Conservation (phyloP, 1,284 basidiomycete species). For the Trichosporon sp. region DNA sequence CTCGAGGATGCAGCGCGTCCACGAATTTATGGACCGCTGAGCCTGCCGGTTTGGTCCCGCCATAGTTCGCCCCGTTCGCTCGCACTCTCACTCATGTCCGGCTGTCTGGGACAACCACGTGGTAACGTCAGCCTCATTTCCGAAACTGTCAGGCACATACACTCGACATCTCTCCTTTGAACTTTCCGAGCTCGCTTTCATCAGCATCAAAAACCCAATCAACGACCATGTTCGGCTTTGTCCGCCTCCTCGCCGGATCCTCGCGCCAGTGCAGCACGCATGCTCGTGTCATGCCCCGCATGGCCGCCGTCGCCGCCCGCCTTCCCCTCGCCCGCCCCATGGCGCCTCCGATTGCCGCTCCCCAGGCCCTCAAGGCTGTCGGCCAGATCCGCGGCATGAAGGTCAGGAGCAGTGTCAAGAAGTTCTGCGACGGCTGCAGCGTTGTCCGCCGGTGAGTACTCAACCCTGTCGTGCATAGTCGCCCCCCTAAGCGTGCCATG, state of each 20-base stretch:
- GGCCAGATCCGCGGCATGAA: constrained; percentile 77
- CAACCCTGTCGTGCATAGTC: no score
- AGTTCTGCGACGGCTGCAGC: constrained; percentile 86
- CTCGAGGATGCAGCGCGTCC: background rate
- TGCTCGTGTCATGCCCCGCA: constrained; percentile 21
- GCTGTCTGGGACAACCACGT: background rate
- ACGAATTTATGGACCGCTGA: constrained; percentile 18
- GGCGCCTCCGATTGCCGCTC: constrained; percentile 18
- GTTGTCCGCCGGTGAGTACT: constrained; percentile 65
- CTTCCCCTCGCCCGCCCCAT: constrained; percentile 20
- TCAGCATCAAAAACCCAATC: constrained; percentile 9
- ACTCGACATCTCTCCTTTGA: constrained; percentile 4
- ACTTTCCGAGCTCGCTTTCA: constrained; percentile 9
- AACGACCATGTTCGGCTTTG: constrained; percentile 21
- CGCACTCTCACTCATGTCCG: background rate
- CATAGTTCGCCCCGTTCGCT: background rate
- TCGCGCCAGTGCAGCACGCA: constrained; percentile 31
- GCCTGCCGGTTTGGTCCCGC: constrained; percentile 3
- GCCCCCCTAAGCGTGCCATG: no score
- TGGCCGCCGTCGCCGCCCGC: constrained; percentile 18
- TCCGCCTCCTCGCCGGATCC: constrained; percentile 28
- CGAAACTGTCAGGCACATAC: constrained; percentile 17
- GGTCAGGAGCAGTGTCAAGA: constrained; percentile 90
- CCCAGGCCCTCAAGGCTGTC: constrained; percentile 31
- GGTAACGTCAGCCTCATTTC: background rate